Conservation (phyloP, 1,139 yeast species). For the Suhomyces yuchorum region DNA sequence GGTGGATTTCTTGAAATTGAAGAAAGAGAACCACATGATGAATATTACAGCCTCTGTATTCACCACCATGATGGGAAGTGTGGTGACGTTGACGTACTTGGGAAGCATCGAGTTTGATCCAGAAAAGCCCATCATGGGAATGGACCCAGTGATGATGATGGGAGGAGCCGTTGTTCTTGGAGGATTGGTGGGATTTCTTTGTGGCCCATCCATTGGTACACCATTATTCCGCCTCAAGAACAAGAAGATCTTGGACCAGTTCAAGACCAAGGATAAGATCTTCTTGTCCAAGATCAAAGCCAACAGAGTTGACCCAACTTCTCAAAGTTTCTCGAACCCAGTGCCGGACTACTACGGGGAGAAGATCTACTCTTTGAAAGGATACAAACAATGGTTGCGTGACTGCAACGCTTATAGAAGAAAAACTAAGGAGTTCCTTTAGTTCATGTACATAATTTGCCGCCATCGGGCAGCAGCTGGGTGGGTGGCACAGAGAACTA, state of each 20-base stretch:
- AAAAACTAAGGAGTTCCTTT: conserved; percentile 80
- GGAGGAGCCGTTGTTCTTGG: conserved; percentile 66
- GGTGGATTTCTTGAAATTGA: conserved; percentile 75
- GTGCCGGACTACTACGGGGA: conserved; percentile 98
- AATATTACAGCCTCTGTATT: conserved; percentile 67
- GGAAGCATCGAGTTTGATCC: conserved; percentile 87
- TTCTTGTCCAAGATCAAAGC: conserved; percentile 72
- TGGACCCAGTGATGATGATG: conserved; percentile 82
- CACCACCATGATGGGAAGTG: conserved; percentile 69
- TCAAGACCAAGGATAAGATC: conserved; percentile 63
- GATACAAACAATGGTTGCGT: conserved; percentile 92
- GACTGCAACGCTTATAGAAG: conserved; percentile 90
- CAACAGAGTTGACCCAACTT: conserved; percentile 91
- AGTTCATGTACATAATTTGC: conserved; percentile 15
- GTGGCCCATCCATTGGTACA: conserved; percentile 84
- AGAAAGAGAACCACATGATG: conserved; percentile 72
- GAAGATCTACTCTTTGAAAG: conserved; percentile 81
- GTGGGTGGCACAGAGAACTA: not conserved
- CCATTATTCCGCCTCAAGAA: conserved; percentile 60
- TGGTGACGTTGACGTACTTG: conserved; percentile 72
- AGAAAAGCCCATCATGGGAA: conserved; percentile 80
- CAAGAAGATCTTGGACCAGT: conserved; percentile 48
- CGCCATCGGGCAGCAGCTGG: not conserved
- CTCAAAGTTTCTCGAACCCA: conserved; percentile 89
- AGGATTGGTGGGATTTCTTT: conserved; percentile 76